phyloP scores from a whole-genome alignment of 2,329 filamentous ascomycete species.

The Beauveria caledonica region DNA sequence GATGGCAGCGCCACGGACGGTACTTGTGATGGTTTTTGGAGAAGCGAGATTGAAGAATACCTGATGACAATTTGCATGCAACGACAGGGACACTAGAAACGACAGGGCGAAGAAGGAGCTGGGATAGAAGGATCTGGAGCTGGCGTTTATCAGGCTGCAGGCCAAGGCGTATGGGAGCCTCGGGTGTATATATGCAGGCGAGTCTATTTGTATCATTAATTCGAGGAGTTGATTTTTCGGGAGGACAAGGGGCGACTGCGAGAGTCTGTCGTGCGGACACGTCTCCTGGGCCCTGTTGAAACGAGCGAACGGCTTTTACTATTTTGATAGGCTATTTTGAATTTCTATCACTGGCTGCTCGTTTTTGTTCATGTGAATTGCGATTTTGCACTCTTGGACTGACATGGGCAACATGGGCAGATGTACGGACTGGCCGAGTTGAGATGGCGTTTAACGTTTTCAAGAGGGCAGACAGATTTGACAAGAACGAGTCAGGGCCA shows the following conservation, averaged over 20 bases:
- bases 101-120: neutral
- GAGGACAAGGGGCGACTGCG: neutral
- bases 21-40: neutral
- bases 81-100: conserved; percentile 7
- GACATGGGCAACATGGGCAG: neutral
- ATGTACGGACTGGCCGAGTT: neutral
- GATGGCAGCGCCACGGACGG: conserved; percentile 5
- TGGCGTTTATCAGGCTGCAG: conserved; percentile 2
- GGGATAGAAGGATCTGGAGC: conserved; percentile 8
- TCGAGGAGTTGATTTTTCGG: neutral
- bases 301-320: conserved; percentile 1
- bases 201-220: conserved; percentile 7
- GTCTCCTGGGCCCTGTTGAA: neutral
- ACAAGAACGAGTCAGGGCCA: neutral
- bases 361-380: neutral
- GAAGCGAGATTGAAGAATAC: conserved; percentile 3
- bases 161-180: neutral
- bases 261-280: neutral
- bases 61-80: conserved; percentile 9
- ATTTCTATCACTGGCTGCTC: neutral
- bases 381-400: neutral
- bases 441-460: neutral
- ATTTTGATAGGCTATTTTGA: neutral
- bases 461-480: neutral
- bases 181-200: neutral